Conservation (phyloP, 495 filamentous ascomycete genomes). For the Oleoguttula mirabilis region DNA sequence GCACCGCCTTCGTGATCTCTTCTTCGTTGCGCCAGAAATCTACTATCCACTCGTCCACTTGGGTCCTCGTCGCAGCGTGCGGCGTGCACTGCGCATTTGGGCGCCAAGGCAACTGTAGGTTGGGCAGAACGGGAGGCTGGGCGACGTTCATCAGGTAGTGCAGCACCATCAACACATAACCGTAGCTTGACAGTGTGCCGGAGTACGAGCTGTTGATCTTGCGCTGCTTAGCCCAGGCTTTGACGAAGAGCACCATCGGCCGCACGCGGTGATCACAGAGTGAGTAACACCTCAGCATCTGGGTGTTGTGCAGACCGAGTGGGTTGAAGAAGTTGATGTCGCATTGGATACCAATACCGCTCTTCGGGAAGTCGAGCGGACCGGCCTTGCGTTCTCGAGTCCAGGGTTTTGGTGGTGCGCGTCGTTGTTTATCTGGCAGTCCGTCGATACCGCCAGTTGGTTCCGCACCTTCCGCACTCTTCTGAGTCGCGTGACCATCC, state of each 20-base stretch:
- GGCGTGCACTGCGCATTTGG: constrained; percentile 22
- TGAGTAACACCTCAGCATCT: constrained; percentile 64
- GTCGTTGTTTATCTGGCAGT: not conserved
- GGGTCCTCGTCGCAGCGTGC: constrained; percentile 24
- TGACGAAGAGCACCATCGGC: constrained; percentile 68
- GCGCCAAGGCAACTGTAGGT: constrained; percentile 47
- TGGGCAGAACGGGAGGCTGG: constrained; percentile 63
- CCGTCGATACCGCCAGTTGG: not conserved
- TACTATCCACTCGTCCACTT: constrained; percentile 46
- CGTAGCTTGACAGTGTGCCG: constrained; percentile 73
- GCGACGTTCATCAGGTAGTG: constrained; percentile 75
- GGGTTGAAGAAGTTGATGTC: constrained; percentile 79
- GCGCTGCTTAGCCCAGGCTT: constrained; percentile 68
- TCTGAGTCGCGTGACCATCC: not conserved
- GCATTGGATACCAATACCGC: constrained; percentile 58
- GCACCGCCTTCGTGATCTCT: constrained; percentile 44
- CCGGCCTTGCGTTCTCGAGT: constrained; percentile 41
- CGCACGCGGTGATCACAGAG: constrained; percentile 59
- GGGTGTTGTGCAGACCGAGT: constrained; percentile 66
- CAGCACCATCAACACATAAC: constrained; percentile 86
- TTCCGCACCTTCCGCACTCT: not conserved
- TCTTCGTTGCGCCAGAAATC: constrained; percentile 57
- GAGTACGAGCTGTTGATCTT: constrained; percentile 72
- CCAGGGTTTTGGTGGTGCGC: constrained; percentile 18
- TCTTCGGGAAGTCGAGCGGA: constrained; percentile 57